Evolutionary conservation across 495 filamentous ascomycete genomes (phyloP), one percentile per base, ranked within the genome.

Genomic region (Podospora sp.): DNA sequence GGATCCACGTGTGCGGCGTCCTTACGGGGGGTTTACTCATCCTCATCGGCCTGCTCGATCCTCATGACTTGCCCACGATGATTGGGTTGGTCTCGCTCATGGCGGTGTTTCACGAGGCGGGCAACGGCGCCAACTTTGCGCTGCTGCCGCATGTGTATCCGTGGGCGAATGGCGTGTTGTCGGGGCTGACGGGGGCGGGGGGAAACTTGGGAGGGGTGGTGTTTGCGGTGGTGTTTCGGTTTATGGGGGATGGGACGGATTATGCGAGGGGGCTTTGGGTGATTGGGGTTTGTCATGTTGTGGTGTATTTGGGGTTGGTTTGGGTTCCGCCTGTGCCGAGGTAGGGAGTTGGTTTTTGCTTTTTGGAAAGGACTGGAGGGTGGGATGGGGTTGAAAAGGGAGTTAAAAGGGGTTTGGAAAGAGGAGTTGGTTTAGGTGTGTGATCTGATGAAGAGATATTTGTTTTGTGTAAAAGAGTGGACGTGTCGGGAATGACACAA

Each of bases 181-280:
- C 89, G 12, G 93, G 93, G 21, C 76, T 89, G 53, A 89, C 92
- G 16, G 93, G 93, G 7, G 93, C 90, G 0, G 80, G 86, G 12
- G 93, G 93, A 2, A 97, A 96, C 68, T 72, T 97, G 8, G 93
- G 93, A 0, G 93, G 93, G 21, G 89, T 96, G 51, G 81, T 95
- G 63, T 96, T 96, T 75, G 88, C 91, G 21, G 86, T 96, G 62
- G 86, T 97, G 67, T 95, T 97, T 82, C 81, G 93, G 63, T 95
- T 93, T 77, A 78, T 79, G 70, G 78, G 72, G 24, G 84, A 84
- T 58, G 87, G 87, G 2, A 81, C 73, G 0, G 72, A 89, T 63
- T 97, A 93, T 67, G 85, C 82, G 2, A 86, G 82, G 73, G 86
- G 83, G 14, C 85, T 95, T 73, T 94, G 91, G 92, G 89, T 94